Percentiles rank a stretch among this genome's conserved stretches.
These are phyloP conservation scores for Termitomyces sp. DNA, from an alignment of 768 basidiomycete species.

Conservation along the genomic window DNA sequence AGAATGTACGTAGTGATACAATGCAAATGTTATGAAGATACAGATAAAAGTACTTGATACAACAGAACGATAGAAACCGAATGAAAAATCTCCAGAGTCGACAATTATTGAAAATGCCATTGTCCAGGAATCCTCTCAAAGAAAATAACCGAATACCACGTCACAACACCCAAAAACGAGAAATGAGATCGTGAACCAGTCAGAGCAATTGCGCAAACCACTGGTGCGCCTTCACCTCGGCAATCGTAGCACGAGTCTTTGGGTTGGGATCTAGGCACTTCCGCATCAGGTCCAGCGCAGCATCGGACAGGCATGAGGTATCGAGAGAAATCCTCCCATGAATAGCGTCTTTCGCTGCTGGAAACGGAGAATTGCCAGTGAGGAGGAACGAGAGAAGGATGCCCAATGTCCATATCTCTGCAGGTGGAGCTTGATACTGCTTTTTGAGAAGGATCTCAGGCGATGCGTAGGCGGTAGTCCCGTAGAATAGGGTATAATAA, in stretches of 20 bases:
- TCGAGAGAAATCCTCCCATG: slow-evolving; percentile 57
- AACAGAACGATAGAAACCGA: slow-evolving; percentile 1
- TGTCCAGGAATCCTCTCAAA: neutral
- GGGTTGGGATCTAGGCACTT: slow-evolving; percentile 87
- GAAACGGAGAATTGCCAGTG: slow-evolving; percentile 91
- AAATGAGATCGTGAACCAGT: neutral
- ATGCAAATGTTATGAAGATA: neutral
- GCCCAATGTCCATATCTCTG: slow-evolving; percentile 95
- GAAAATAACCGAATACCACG: neutral
- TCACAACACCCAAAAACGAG: neutral
- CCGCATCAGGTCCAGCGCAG: slow-evolving; percentile 59
- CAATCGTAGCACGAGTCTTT: slow-evolving; percentile 72
- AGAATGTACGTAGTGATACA: slow-evolving; percentile 8
- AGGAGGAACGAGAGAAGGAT: slow-evolving; percentile 93
- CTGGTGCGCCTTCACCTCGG: slow-evolving; percentile 76
- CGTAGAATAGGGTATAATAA: slow-evolving; percentile 78
- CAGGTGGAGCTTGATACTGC: slow-evolving; percentile 88
- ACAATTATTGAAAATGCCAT: neutral
- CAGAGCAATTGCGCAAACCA: slow-evolving; percentile 52
- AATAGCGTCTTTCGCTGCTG: slow-evolving; percentile 77
- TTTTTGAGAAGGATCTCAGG: slow-evolving; percentile 89
- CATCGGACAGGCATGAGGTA: slow-evolving; percentile 33
- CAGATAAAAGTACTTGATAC: slow-evolving; percentile 4
- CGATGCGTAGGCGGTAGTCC: slow-evolving; percentile 93
- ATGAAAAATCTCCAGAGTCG: neutral